Base-by-base conservation (phyloP, 1,284 basidiomycete species). In the Marasmius sp. region DNA sequence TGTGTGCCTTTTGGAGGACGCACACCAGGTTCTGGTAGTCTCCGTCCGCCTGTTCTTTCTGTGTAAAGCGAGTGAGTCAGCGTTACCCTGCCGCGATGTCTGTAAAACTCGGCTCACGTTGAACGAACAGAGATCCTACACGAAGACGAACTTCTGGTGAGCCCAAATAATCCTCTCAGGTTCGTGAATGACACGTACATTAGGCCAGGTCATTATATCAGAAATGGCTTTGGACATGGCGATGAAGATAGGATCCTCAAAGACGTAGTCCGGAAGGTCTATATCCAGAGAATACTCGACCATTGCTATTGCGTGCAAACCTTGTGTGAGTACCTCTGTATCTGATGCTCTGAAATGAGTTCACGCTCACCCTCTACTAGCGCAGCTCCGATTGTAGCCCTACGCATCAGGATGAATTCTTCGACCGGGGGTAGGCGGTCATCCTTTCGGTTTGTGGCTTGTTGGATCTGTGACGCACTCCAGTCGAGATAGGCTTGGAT, bases 191-290 rank as follows among this genome's bases (percentile, higher is more conserved):
- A 48, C 3, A 70, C 79, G n/a, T 58, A 81, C 80, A 61, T 82
- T 82, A n/a, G 81, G 78, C 79, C 81, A 82, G 0, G 80, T 80
- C 74, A 82, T 79, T 18, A 83, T 75, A 64, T 83, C 80, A 20
- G 69, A 76, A 0, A 79, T 78, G n/a, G 78, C 81, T 18, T 80
- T 73, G 33, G 80, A 81, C 76, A 83, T 78, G n/a, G 69, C 75
- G 56, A 68, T 66, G 2, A 83, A 68, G 34, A 75, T 69, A 0
- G 80, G 77, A 62, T 76, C 69, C 38, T 77, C 71, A 65, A 80
- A 80, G 6, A 81, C 76, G 41, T 74, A 67, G 38, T 79, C 76
- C 4, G 81, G 81, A 45, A 83, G 71, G 58, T 81, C 73, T 43
- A 82, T 50, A 62, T 78, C 78, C 3, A 82, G 68, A 4, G 77